These are phyloP conservation scores for Botryotinia calthae DNA, from an alignment of 2,329 filamentous ascomycete genomes.

Conservation along the genomic window DNA sequence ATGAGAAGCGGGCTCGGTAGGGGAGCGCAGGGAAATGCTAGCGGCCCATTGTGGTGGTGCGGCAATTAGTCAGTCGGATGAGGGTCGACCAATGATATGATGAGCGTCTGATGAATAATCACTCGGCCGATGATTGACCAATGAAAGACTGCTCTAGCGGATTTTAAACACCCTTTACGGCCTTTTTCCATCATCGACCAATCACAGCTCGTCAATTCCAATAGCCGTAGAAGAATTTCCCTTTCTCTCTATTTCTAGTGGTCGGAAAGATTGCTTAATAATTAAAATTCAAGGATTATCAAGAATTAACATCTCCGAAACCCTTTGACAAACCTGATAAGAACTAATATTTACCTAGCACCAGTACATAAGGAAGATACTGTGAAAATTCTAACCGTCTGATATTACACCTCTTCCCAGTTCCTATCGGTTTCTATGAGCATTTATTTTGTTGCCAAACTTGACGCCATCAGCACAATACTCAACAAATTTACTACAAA, in stretches of 20 bases:
- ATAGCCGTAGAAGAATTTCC: background rate
- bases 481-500: background rate
- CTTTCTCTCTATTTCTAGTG: background rate
- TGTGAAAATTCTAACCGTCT: constrained; percentile 2
- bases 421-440: background rate
- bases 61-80: background rate
- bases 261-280: background rate
- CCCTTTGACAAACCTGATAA: constrained; percentile 6
- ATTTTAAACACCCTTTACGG: background rate
- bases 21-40: background rate
- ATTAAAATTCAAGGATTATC: constrained; percentile 20
- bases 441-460: background rate
- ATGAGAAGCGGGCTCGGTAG: background rate
- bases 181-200: background rate
- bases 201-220: no score
- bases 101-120: fast-evolving
- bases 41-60: constrained; percentile 1
- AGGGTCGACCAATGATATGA: background rate
- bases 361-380: background rate
- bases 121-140: background rate
- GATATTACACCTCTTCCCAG: background rate
- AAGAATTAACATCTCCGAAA: constrained; percentile 7
- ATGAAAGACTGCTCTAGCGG: background rate
- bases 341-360: background rate
- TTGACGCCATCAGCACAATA: background rate